phyloP scores from a whole-genome alignment of 208 protist genomes.

The Trypanosoma brucei region DNA sequence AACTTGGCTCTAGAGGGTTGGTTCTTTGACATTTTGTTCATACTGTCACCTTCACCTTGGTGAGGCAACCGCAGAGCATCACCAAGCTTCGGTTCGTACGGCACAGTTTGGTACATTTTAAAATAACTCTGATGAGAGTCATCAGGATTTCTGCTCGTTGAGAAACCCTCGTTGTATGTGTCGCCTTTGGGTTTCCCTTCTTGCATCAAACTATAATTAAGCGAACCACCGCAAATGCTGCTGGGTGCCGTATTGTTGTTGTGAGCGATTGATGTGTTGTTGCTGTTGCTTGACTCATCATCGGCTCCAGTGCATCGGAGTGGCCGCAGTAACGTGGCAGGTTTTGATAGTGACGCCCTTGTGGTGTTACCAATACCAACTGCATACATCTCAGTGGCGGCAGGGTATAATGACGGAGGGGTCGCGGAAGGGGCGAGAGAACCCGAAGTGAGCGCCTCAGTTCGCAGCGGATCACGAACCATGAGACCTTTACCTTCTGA shows the following conservation, averaged over 20 bases:
- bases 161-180: neutral
- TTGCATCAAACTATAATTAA: slow-evolving; percentile 1
- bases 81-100: slow-evolving; percentile 16
- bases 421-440: neutral
- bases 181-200: neutral
- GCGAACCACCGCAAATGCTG: neutral
- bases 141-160: neutral
- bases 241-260: slow-evolving; percentile 1
- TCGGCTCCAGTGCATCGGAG: slow-evolving; percentile 4
- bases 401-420: slow-evolving; percentile 3
- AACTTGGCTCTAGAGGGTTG: neutral
- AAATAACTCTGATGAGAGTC: slow-evolving; percentile 2
- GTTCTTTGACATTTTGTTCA: slow-evolving; percentile 1
- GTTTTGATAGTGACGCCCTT: neutral
- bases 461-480: no score
- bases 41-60: neutral
- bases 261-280: neutral
- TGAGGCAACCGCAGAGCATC: slow-evolving; percentile 9
- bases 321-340: slow-evolving; percentile 1
- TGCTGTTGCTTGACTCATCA: slow-evolving; percentile 12
- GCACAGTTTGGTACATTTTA: slow-evolving; percentile 10
- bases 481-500: neutral
- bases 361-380: neutral
- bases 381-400: slow-evolving; percentile 14
- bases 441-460: neutral